These are phyloP conservation scores for Penicillium sp. DNA, from an alignment of 2,329 filamentous ascomycete genomes.

Conservation along the genomic window DNA sequence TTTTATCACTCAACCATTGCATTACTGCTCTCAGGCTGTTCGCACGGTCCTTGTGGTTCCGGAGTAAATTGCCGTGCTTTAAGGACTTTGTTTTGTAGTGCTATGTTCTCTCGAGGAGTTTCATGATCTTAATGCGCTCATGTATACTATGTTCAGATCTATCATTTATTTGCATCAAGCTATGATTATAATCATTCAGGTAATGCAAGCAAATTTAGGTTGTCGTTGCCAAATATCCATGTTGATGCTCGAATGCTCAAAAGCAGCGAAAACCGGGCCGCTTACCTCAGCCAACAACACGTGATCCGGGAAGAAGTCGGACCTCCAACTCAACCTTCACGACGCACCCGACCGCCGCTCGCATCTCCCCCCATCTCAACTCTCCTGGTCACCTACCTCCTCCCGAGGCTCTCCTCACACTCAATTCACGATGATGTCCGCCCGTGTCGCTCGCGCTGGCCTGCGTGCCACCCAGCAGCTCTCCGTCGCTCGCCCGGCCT, in stretches of 20 bases:
- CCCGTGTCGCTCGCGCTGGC: slow-evolving; percentile 57
- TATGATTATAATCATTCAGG: no score
- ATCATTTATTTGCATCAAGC: not conserved
- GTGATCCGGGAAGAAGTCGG: slow-evolving; percentile 29
- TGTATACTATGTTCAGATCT: not conserved
- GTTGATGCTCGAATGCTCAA: not conserved
- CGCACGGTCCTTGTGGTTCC: not conserved
- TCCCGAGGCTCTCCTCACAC: slow-evolving; percentile 24
- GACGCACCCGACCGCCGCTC: slow-evolving; percentile 26
- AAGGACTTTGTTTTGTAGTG: not conserved
- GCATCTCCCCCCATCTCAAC: slow-evolving; percentile 27
- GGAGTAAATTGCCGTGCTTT: not conserved
- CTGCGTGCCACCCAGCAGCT: slow-evolving; percentile 54
- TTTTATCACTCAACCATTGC: not conserved
- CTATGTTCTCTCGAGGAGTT: not conserved
- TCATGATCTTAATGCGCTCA: not conserved
- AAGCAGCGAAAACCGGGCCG: not conserved
- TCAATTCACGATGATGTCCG: slow-evolving; percentile 53
- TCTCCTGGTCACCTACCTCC: slow-evolving; percentile 17
- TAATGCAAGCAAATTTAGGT: not conserved
- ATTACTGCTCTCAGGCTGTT: not conserved
- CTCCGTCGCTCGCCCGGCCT: slow-evolving; percentile 40
- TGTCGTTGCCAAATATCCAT: not conserved
- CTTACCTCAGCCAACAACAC: slow-evolving; percentile 15
- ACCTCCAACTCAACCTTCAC: slow-evolving; percentile 26